phyloP scores from a whole-genome alignment of 352 stramenopile species.

The Globisporangium camurandrum region DNA sequence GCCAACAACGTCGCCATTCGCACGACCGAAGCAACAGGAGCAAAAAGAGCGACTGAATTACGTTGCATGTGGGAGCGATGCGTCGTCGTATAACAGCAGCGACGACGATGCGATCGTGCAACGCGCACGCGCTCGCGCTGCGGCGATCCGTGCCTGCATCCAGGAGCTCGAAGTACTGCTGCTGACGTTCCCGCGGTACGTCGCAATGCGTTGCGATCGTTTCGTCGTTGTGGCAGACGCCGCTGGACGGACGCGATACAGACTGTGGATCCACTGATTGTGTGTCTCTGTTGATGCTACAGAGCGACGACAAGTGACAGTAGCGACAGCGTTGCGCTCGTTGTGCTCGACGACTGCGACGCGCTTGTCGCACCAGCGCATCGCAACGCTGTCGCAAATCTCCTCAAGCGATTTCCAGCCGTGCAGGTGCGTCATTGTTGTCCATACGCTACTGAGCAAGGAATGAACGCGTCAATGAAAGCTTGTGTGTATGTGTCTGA shows the following conservation, averaged over 20 bases:
- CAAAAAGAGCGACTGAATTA: too few species aligned
- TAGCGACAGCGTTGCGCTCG: conserved; percentile 19
- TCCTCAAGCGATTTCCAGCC: conserved; percentile 23
- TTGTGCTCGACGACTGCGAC: conserved; percentile 66
- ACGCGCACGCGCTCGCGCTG: too few species aligned
- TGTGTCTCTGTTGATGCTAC: too few species aligned
- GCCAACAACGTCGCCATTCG: background rate
- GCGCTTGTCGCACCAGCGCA: conserved; percentile 24
- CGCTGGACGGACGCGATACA: background rate
- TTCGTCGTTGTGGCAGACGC: background rate
- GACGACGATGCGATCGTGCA: background rate
- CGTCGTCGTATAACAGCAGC: conserved; percentile 13
- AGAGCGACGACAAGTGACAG: conserved; percentile 8
- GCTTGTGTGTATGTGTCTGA: background rate
- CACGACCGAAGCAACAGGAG: too few species aligned
- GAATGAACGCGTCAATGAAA: background rate
- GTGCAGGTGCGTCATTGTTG: conserved; percentile 29
- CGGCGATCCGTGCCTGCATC: conserved; percentile 9
- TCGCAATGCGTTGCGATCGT: background rate
- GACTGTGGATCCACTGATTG: background rate
- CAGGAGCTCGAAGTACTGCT: conserved; percentile 22
- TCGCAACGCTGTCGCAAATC: conserved; percentile 33
- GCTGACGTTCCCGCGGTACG: conserved; percentile 27
- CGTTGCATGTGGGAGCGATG: too few species aligned
- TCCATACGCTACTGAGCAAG: background rate